phyloP scores from a whole-genome alignment of 352 stramenopile species.

The Phytophthora citrophthora region DNA sequence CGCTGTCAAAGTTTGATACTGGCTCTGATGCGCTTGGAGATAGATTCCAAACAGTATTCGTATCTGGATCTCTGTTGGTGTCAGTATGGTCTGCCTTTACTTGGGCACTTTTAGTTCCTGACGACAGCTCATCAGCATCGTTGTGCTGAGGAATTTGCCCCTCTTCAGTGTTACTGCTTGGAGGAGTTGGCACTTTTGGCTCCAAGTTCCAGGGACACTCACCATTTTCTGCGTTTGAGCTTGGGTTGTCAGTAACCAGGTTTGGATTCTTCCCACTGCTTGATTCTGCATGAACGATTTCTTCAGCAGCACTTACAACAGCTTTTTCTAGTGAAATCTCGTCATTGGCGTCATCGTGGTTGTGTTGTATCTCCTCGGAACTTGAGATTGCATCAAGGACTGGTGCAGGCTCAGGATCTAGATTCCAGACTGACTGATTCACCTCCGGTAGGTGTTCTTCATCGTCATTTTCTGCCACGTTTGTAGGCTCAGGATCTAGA shows the following conservation, averaged over 20 bases:
- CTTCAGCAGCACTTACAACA: neutral
- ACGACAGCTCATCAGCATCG: neutral
- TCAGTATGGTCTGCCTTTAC: neutral
- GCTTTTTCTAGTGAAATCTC: neutral
- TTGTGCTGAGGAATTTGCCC: neutral
- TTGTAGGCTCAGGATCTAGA: conserved; percentile 14
- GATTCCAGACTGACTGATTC: conserved; percentile 15
- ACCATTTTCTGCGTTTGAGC: neutral
- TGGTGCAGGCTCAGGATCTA: conserved; percentile 11
- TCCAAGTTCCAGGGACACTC: conserved; percentile 17
- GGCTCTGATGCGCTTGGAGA: neutral
- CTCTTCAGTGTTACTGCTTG: neutral
- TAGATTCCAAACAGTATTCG: conserved; percentile 23
- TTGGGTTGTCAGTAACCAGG: neutral
- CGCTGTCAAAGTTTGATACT: neutral
- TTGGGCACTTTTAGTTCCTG: neutral
- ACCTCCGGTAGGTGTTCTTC: neutral
- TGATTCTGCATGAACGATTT: neutral
- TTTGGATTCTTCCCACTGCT: neutral
- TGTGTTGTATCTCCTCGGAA: neutral
- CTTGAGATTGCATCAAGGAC: neutral
- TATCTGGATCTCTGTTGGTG: neutral
- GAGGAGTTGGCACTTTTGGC: neutral
- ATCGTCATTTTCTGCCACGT: neutral
- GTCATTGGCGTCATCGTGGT: neutral